Evolutionary conservation across 306 rosid species (phyloP), one percentile per base, ranked within the genome.

Genomic region (Quercus mongolica): DNA sequence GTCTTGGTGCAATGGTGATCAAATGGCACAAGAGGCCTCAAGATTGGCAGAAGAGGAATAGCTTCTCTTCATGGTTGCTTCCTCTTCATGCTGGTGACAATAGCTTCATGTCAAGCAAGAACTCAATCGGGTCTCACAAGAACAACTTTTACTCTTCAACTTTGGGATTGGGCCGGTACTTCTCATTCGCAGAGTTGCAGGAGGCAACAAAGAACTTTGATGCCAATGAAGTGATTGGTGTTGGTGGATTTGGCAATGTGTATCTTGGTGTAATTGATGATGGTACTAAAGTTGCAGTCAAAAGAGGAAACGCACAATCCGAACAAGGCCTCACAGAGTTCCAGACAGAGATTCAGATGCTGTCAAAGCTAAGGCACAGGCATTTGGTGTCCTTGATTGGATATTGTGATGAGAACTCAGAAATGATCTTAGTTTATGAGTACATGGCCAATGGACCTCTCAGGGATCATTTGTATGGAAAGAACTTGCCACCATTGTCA

Each of bases 21-120:
- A 89, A 85, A 82, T 89, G 92, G 92, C 90, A 87, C 81, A 89
- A 79, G 88, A 77, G 92, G 80, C 92, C 92, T 1, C 89, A 87
- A 68, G 92, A 89, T 25, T 89, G 92, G 92, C 92, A 85, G 41
- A 85, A 79, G 86, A 85, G 90, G 44, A 89, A 89, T 1, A 89
- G 92, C 55, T 89, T 89, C 86, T 89, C 92, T 65, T 89, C 92
- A 5, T 89, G 92, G 92, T 56, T 89, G 51, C 87, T 89, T 12
- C 92, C 92, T 61, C 46, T 89, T 12, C 92, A 89, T 56, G 89
- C 90, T 5, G 86, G 90, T 20, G 87, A 89, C 28, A 58, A 86
- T 4, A 89, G 90, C 78, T 89, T 85, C 75, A 83, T 83, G 85
- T 52, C 87, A 52, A 77, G 74, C 63, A 89, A 84, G 75, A 82